Evolutionary conservation across 805 yeast species (phyloP).

Genomic region (Kurtzmaniella cleridarum): DNA sequence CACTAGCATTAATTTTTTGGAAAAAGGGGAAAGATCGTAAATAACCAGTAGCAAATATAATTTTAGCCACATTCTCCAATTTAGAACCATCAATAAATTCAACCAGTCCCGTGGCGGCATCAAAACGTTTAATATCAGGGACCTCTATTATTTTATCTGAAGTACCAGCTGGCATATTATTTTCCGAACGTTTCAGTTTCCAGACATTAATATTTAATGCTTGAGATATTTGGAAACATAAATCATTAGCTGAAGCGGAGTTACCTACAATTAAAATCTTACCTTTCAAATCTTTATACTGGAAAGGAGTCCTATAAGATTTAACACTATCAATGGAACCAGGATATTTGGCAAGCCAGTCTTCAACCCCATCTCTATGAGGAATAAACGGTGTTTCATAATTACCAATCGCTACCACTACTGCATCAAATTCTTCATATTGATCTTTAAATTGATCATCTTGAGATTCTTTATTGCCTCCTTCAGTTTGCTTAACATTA

Average conservation of each 20-base stretch:
- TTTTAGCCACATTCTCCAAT: slow-evolving; percentile 19
- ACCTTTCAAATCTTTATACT: slow-evolving; percentile 21
- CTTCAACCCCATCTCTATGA: slow-evolving; percentile 22
- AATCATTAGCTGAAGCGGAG: slow-evolving; percentile 72
- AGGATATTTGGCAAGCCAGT: slow-evolving; percentile 23
- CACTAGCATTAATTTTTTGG: slow-evolving; percentile 15
- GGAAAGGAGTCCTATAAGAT: slow-evolving; percentile 19
- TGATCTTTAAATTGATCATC: slow-evolving; percentile 5
- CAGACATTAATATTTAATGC: slow-evolving; percentile 33
- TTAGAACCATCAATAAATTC: slow-evolving; percentile 19
- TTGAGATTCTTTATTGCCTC: slow-evolving; percentile 13
- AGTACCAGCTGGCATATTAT: slow-evolving; percentile 38
- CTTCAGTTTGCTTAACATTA: slow-evolving; percentile 24
- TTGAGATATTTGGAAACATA: slow-evolving; percentile 55
- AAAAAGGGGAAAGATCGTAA: slow-evolving; percentile 32
- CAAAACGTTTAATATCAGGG: slow-evolving; percentile 37
- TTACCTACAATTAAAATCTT: slow-evolving; percentile 69
- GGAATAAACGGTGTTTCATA: slow-evolving; percentile 33
- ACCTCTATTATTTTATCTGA: slow-evolving; percentile 37
- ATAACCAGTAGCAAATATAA: slow-evolving; percentile 37
- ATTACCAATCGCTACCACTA: slow-evolving; percentile 37
- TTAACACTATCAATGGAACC: slow-evolving; percentile 28
- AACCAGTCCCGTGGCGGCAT: slow-evolving; percentile 22
- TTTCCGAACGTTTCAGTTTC: slow-evolving; percentile 46
- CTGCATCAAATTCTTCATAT: slow-evolving; percentile 25